These are phyloP conservation scores for Cryptococcus sp. DNA, from an alignment of 1,284 basidiomycete genomes.

Conservation along the genomic window DNA sequence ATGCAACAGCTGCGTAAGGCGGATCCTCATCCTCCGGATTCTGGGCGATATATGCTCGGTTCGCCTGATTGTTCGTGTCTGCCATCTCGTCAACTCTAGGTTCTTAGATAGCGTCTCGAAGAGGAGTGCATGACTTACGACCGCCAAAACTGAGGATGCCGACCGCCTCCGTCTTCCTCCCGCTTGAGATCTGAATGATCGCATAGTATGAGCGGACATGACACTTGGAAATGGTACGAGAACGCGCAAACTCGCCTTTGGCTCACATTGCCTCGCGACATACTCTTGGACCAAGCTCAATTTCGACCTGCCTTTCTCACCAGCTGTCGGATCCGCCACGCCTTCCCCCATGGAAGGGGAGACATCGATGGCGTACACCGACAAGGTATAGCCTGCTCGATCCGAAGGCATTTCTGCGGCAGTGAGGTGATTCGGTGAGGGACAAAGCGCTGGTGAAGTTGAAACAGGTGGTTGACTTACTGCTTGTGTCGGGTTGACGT, in stretches of 20 bases:
- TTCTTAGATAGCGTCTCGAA: slow-evolving; percentile 16
- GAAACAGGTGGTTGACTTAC: no score
- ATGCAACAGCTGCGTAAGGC: slow-evolving; percentile 70
- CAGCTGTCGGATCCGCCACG: slow-evolving; percentile 62
- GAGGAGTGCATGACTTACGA: slow-evolving; percentile 55
- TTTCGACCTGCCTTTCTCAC: slow-evolving; percentile 66
- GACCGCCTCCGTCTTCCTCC: slow-evolving; percentile 87
- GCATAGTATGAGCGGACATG: neutral
- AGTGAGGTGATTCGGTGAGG: neutral
- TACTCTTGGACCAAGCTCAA: slow-evolving; percentile 81
- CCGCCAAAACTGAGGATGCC: slow-evolving; percentile 83
- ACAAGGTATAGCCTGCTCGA: slow-evolving; percentile 46
- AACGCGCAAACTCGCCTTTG: slow-evolving; percentile 64
- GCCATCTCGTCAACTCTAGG: neutral
- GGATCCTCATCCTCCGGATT: slow-evolving; percentile 46
- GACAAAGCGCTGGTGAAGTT: neutral
- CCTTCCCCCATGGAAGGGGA: slow-evolving; percentile 78
- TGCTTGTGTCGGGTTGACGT: slow-evolving; percentile 2
- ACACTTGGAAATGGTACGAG: neutral
- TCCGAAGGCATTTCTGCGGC: slow-evolving; percentile 21
- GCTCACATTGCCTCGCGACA: slow-evolving; percentile 82
- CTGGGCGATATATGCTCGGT: slow-evolving; percentile 54
- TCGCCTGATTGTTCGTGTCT: slow-evolving; percentile 73
- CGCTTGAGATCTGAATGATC: slow-evolving; percentile 71
- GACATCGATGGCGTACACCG: slow-evolving; percentile 74